A percentile compares a stretch with the other conserved stretches of the same genome.
Evolutionary conservation across 352 stramenopile genomes (phyloP).

Genomic region (Globisporangium splendens): DNA sequence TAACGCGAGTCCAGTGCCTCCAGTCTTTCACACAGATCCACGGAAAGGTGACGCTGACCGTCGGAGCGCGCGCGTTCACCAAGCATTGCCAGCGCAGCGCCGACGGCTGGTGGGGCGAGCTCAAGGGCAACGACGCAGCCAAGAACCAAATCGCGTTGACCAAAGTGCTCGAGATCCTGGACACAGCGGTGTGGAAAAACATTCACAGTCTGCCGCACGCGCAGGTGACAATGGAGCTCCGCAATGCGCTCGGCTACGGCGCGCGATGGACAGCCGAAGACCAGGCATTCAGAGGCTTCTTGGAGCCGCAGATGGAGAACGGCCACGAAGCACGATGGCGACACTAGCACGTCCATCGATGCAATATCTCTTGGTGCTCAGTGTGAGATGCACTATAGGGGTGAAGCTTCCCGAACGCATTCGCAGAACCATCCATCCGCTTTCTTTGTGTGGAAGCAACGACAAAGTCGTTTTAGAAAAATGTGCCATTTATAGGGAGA

Average conservation of each 20-base stretch:
- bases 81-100: slow-evolving; percentile 77
- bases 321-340: slow-evolving; percentile 72
- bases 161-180: slow-evolving; percentile 52
- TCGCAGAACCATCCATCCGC: not conserved
- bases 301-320: slow-evolving; percentile 78
- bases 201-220: slow-evolving; percentile 70
- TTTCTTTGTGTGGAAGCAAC: too few species aligned
- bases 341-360: slow-evolving; percentile 28
- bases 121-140: slow-evolving; percentile 58
- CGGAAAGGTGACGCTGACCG: slow-evolving; percentile 46
- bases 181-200: slow-evolving; percentile 74
- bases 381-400: not conserved
- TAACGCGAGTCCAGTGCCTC: slow-evolving; percentile 57
- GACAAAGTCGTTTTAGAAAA: too few species aligned
- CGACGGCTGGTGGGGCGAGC: slow-evolving; percentile 55
- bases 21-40: slow-evolving; percentile 43
- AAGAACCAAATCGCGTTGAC: slow-evolving; percentile 60
- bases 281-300: slow-evolving; percentile 69
- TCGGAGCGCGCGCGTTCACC: slow-evolving; percentile 68
- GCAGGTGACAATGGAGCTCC: slow-evolving; percentile 69
- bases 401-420: not conserved
- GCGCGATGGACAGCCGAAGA: slow-evolving; percentile 68
- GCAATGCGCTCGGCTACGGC: slow-evolving; percentile 64
- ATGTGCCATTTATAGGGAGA: too few species aligned
- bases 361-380: not conserved